Evolutionary conservation across 495 filamentous ascomycete genomes (phyloP).

Genomic region (Achaetomiella virescens): DNA sequence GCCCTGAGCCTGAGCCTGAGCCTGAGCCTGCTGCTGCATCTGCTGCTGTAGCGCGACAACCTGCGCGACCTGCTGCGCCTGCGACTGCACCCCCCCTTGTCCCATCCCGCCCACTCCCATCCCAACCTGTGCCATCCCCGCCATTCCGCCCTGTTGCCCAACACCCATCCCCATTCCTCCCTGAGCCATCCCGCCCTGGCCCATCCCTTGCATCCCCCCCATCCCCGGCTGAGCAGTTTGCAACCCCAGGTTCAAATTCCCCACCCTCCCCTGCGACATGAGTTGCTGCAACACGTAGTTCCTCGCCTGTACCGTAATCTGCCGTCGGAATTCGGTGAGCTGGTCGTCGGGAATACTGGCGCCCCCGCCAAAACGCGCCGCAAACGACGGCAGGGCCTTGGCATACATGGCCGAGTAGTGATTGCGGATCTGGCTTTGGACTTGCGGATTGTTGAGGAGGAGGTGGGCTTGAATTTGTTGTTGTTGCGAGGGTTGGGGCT

Average conservation of each 20-base stretch:
- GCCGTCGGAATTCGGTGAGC: slow-evolving; percentile 27
- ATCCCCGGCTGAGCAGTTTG: too few species aligned
- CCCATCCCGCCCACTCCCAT: neutral
- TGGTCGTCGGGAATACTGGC: slow-evolving; percentile 31
- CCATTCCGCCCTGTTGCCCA: neutral
- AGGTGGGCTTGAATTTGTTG: slow-evolving; percentile 13
- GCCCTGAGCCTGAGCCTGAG: too few species aligned
- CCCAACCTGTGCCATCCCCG: too few species aligned
- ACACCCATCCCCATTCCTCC: neutral
- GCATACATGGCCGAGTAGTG: slow-evolving; percentile 40
- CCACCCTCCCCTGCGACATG: slow-evolving; percentile 4
- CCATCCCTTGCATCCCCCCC: too few species aligned
- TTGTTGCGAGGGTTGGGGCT: slow-evolving; percentile 26
- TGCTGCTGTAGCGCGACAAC: neutral
- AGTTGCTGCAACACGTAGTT: slow-evolving; percentile 5
- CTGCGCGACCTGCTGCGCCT: neutral
- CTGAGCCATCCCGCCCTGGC: too few species aligned
- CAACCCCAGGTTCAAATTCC: slow-evolving; percentile 11
- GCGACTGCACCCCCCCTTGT: neutral
- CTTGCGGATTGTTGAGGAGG: neutral
- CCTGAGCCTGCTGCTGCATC: slow-evolving; percentile 21
- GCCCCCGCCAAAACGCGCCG: slow-evolving; percentile 30
- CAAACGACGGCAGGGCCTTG: slow-evolving; percentile 43
- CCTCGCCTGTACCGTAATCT: slow-evolving; percentile 22
- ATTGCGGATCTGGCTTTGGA: slow-evolving; percentile 21